Conservation (phyloP, 352 stramenopile genomes). For the Globisporangium paddicum region DNA sequence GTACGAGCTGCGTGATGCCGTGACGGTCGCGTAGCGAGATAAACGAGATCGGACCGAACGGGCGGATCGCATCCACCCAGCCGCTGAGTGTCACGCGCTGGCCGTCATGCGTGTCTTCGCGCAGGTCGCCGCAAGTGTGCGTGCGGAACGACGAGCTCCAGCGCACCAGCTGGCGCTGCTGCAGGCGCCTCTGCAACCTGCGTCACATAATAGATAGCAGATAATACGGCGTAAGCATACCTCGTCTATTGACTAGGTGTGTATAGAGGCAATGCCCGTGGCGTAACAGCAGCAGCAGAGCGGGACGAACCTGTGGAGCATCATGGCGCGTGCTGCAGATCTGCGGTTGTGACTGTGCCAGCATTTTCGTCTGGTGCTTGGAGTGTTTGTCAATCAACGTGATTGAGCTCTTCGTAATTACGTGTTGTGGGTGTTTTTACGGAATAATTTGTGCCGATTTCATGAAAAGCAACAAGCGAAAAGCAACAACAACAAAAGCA, state of each 20-base stretch:
- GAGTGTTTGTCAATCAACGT: not conserved
- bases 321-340: slow-evolving; percentile 8
- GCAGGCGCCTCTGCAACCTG: slow-evolving; percentile 18
- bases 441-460: not conserved
- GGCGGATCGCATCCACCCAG: slow-evolving; percentile 75
- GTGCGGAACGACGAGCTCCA: slow-evolving; percentile 40
- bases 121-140: slow-evolving; percentile 74
- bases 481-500: not conserved
- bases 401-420: slow-evolving; percentile 3
- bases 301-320: slow-evolving; percentile 17
- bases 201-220: not conserved
- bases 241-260: not conserved
- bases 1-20: slow-evolving; percentile 76
- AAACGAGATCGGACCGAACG: slow-evolving; percentile 79
- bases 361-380: not conserved
- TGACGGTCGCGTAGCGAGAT: slow-evolving; percentile 76
- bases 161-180: slow-evolving; percentile 6
- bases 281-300: not conserved
- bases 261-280: not conserved
- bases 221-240: not conserved
- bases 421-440: not conserved
- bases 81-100: slow-evolving; percentile 65
- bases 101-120: slow-evolving; percentile 32
- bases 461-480: no score
- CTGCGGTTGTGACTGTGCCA: not conserved